Base-by-base conservation (phyloP, 2,329 filamentous ascomycete species). In the Lithohypha guttulata region DNA sequence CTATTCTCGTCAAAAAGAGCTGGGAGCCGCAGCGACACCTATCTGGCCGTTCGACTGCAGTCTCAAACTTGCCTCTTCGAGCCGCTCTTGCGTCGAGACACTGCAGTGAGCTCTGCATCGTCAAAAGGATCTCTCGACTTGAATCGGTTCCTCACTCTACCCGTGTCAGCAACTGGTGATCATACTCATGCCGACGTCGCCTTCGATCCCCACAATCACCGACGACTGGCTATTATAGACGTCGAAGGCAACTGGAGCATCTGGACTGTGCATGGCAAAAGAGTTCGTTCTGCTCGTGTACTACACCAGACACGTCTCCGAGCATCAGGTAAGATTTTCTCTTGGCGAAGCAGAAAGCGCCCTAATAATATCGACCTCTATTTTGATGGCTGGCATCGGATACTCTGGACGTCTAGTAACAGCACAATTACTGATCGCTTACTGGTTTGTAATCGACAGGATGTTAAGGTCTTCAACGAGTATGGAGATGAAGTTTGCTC, bases 181-280 rank as follows among this genome's bases (percentile, higher is more conserved):
- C 52, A 54, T 20, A 47, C 65, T 3, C 71, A 75, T 53, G 66
- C 66, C 1, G 66, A 77, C 54, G 61, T 78, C 8, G 54, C 65
- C 5, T 78, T 79, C 55, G 76, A 78, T 49, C 73, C 73, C 3
- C 72, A 68, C 60, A 71, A 72, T 51, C 63, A 69, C 41, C 62
- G 63, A n/a, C 69, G 75, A 49, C 53, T 78, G 42, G 74, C 63
- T 2, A 58, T 77, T 10, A 55, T 77, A 14, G 72, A 78, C 51
- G 61, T 63, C 30, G 48, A 54, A 20, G 72, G 71, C 1, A 58
- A 58, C 26, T 79, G 75, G 75, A 67, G 59, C 38, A 53, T 77
- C 26, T 65, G 59, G 66, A 60, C 61, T 42, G 48, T 69, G 15
- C 54, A 56, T 19, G 56, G 59, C 29, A 53, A 56, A 21, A 43